phyloP scores from a whole-genome alignment of 768 basidiomycete genomes.

The Russula abietina region DNA sequence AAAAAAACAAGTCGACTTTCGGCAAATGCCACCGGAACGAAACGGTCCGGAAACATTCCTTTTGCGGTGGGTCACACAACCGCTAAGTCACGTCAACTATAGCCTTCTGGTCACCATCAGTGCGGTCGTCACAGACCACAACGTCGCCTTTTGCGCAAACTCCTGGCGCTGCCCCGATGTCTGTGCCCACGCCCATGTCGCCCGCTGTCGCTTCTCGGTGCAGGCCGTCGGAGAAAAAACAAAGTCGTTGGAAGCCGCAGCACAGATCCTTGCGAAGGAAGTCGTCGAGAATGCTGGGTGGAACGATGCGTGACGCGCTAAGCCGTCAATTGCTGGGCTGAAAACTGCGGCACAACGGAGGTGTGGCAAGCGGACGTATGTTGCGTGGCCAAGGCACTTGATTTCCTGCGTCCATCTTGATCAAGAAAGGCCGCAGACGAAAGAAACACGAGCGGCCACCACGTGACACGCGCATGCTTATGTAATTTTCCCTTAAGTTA shows the following conservation, averaged over 20 bases:
- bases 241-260: constrained; percentile 62
- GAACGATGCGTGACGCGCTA: constrained; percentile 60
- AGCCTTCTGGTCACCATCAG: constrained; percentile 54
- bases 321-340: constrained; percentile 25
- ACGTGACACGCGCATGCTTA: too few relatives aligned
- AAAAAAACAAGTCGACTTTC: too few relatives aligned
- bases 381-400: constrained; percentile 40
- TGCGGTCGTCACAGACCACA: constrained; percentile 49
- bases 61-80: too few relatives aligned
- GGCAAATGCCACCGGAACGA: too few relatives aligned
- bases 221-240: too few relatives aligned
- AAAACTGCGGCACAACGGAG: constrained; percentile 30
- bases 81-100: too few relatives aligned
- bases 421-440: constrained; percentile 69
- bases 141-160: constrained; percentile 40
- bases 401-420: constrained; percentile 67
- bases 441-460: too few relatives aligned
- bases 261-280: constrained; percentile 56
- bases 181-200: constrained; percentile 81
- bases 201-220: constrained; percentile 66
- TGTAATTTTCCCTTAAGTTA: too few relatives aligned
- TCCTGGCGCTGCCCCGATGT: constrained; percentile 36
- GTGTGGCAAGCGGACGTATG: constrained; percentile 58
- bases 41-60: too few relatives aligned
- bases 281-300: constrained; percentile 68